Evolutionary conservation across 768 basidiomycete genomes (phyloP), one percentile per base, ranked within the genome.

Genomic region (Termitomyces sp.): DNA sequence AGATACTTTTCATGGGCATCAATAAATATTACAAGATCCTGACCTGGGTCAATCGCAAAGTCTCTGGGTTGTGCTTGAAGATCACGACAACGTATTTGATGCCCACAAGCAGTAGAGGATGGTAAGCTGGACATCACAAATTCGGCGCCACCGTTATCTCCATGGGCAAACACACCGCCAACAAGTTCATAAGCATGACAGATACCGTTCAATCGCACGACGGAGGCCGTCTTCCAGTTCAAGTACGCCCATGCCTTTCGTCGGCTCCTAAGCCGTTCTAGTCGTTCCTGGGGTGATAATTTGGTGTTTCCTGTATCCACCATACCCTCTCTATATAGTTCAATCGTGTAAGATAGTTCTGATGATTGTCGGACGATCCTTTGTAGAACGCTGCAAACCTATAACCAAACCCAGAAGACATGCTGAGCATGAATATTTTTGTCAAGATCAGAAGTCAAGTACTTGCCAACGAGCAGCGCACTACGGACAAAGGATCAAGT

Each of bases 21-120:
- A 16, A 65, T 37, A 27, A 61, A 65, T 8, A 80, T 75, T 37
- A 86, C 71, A 46, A 87, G 64, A 61, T 87, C 84, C 66, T 87
- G 86, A 5, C 82, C 77, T 0, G 86, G 84, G 62, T 87, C 86
- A n/a, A 87, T 80, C 0, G 82, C 84, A 58, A 87, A 84, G 63
- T 87, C 86, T 44, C 81, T 73, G 39, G 77, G 73, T 9, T 67
- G 57, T 8, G 83, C 45, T 1, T 74, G 76, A 0, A 85, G 43
- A 30, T 82, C 72, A 22, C 68, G 52, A 54, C 70, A 63, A 46
- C 64, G 62, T 14, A 67, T 22, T 1, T 68, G 53, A 16, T 63
- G 57, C 9, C 64, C 62, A 12, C 57, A 53, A 22, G 55, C 49
- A 36, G 58, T 58, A 62, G 63, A 48, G 20, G 71, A 56, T 47